Conservation (phyloP, 2,329 filamentous ascomycete genomes). For the Colletotrichum musae region DNA sequence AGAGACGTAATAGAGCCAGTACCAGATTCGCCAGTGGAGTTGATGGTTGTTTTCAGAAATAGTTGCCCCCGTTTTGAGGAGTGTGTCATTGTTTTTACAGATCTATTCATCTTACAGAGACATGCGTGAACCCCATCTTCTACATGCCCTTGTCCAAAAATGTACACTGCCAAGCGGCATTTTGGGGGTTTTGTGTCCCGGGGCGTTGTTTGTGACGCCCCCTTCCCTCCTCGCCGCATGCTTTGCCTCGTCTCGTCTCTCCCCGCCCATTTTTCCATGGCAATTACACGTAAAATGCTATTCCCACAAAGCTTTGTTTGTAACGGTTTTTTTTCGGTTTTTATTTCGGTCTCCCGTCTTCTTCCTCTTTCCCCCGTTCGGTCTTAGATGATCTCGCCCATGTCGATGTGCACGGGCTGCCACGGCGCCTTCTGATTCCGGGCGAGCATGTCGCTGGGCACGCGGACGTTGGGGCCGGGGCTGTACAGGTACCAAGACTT, state of each 20-base stretch:
- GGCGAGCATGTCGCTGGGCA: conserved; percentile 79
- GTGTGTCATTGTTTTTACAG: conserved; percentile 53
- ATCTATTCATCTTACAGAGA: conserved; percentile 56
- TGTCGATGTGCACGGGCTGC: conserved; percentile 78
- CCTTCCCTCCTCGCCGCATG: not conserved
- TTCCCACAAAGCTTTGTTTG: not conserved
- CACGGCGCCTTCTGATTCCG: conserved; percentile 72
- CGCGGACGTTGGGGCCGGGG: conserved; percentile 74
- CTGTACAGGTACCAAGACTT: conserved; percentile 98
- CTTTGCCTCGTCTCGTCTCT: not conserved
- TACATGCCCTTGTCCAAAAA: conserved; percentile 38
- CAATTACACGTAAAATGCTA: conserved; percentile 32
- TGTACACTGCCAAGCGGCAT: conserved; percentile 41
- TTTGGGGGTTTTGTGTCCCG: conserved; percentile 1
- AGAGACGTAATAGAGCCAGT: not conserved
- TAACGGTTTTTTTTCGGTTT: too few species aligned
- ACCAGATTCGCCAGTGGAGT: not conserved
- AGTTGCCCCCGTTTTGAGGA: conserved; percentile 27
- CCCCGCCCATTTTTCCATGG: not conserved
- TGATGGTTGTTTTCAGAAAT: not conserved
- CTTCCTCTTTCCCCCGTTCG: not conserved
- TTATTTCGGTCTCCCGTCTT: too few species aligned
- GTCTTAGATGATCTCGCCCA: conserved; percentile 75
- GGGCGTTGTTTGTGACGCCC: not conserved
- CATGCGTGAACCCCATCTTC: conserved; percentile 30